phyloP scores from a whole-genome alignment of 2,329 filamentous ascomycete species.

The Aspergillus caelatus region DNA sequence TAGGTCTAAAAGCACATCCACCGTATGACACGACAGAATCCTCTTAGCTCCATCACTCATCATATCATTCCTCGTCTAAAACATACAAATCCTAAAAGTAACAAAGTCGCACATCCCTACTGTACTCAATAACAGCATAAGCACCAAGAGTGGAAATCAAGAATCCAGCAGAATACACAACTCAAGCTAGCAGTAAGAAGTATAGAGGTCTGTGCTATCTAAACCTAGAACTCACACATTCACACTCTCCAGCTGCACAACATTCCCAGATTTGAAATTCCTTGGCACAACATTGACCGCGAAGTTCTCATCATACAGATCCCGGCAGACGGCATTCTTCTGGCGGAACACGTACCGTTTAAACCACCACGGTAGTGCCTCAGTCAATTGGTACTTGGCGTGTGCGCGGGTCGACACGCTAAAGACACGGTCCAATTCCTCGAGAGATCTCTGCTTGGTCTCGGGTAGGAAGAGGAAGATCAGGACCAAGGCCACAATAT shows the following conservation, averaged over 20 bases:
- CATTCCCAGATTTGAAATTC: not conserved
- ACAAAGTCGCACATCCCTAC: not conserved
- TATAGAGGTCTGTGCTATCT: not conserved
- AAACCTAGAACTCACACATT: not conserved
- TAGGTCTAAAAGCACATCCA: not conserved
- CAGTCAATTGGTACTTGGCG: conserved; percentile 59
- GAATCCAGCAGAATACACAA: no score
- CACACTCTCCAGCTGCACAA: not conserved
- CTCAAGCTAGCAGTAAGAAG: not conserved
- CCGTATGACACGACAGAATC: not conserved
- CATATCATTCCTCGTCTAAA: not conserved
- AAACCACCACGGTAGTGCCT: conserved; percentile 63
- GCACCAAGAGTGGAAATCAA: not conserved
- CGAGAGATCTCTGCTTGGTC: conserved; percentile 57
- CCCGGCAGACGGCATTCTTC: conserved; percentile 19
- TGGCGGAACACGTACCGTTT: conserved; percentile 60
- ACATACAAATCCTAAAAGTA: not conserved
- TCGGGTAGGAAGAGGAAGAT: conserved; percentile 65
- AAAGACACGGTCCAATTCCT: conserved; percentile 63
- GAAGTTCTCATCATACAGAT: not conserved
- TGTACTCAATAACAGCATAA: not conserved
- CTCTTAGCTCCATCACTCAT: not conserved
- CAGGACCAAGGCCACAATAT: conserved; percentile 62
- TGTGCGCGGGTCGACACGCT: conserved; percentile 62
- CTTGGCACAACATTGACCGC: not conserved